phyloP scores from a whole-genome alignment of 129 eudicot genomes.

The Centaurea solstitialis region DNA sequence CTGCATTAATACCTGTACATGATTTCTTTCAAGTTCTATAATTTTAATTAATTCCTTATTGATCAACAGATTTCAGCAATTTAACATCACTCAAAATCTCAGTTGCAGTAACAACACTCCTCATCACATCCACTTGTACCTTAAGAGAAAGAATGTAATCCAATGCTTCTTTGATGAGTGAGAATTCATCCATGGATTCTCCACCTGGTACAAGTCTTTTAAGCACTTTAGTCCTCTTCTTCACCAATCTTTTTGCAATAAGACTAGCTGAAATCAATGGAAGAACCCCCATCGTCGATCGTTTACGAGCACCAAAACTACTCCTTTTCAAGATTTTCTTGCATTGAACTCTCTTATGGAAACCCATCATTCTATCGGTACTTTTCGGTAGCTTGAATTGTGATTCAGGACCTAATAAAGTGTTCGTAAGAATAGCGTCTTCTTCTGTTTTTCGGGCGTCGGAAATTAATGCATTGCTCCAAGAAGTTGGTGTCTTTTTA shows the following conservation, averaged over 20 bases:
- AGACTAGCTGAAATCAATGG: slow-evolving; percentile 22
- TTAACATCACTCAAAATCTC: slow-evolving; percentile 28
- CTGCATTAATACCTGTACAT: slow-evolving; percentile 38
- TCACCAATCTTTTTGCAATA: slow-evolving; percentile 61
- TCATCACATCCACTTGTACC: slow-evolving; percentile 82
- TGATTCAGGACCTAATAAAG: slow-evolving; percentile 21
- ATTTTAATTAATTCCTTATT: neutral
- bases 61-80: slow-evolving; percentile 15
- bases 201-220: slow-evolving; percentile 86
- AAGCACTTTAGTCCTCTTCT: slow-evolving; percentile 61
- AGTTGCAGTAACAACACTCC: slow-evolving; percentile 51
- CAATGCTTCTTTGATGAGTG: slow-evolving; percentile 65
- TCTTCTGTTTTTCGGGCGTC: slow-evolving; percentile 33
- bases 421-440: slow-evolving; percentile 25
- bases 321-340: slow-evolving; percentile 57
- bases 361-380: neutral
- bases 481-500: slow-evolving; percentile 33
- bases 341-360: slow-evolving; percentile 30
- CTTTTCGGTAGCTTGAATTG: neutral
- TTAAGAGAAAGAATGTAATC: slow-evolving; percentile 64
- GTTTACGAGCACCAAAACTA: slow-evolving; percentile 7
- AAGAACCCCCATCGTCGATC: neutral
- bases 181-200: slow-evolving; percentile 57
- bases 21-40: slow-evolving; percentile 10
- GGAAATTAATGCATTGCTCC: slow-evolving; percentile 69